Conservation (phyloP, 208 protist genomes). For the Plasmodiophora brassicae region DNA sequence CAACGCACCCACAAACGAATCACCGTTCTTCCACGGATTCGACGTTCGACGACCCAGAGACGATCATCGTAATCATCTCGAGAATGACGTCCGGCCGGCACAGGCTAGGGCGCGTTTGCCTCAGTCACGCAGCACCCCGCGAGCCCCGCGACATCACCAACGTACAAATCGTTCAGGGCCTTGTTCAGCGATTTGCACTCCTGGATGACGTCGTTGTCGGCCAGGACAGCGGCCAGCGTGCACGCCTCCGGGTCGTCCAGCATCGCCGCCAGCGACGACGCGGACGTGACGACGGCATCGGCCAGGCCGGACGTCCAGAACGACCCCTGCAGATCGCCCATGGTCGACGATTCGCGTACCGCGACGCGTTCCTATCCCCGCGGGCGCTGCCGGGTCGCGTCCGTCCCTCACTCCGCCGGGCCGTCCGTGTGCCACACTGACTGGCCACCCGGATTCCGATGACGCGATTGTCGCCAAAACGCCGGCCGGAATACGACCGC, state of each 20-base stretch:
- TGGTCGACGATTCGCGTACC: too few relatives aligned
- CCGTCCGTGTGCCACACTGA: too few relatives aligned
- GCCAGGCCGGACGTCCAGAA: constrained; percentile 8
- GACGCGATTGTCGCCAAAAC: too few relatives aligned
- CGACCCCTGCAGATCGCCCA: constrained; percentile 14
- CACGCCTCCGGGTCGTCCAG: neutral
- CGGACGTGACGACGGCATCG: neutral
- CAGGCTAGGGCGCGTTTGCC: too few relatives aligned
- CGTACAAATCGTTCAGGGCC: neutral
- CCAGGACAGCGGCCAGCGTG: neutral
- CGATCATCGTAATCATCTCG: neutral
- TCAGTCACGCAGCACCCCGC: too few relatives aligned
- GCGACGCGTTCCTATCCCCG: too few relatives aligned
- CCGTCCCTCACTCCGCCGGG: too few relatives aligned
- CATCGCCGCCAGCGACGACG: neutral
- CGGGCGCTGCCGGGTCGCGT: too few relatives aligned
- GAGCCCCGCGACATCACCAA: too few relatives aligned
- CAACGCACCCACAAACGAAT: neutral
- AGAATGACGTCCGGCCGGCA: neutral
- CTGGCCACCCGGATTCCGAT: too few relatives aligned
- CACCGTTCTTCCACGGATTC: neutral
- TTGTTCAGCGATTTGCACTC: neutral
- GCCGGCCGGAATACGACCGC: too few relatives aligned
- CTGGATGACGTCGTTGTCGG: neutral
- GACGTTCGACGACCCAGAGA: neutral